A percentile compares a stretch with the other conserved stretches of the same genome.
These are phyloP conservation scores for Ophiocytium majus DNA, from an alignment of 352 stramenopile genomes.

Conservation along the genomic window DNA sequence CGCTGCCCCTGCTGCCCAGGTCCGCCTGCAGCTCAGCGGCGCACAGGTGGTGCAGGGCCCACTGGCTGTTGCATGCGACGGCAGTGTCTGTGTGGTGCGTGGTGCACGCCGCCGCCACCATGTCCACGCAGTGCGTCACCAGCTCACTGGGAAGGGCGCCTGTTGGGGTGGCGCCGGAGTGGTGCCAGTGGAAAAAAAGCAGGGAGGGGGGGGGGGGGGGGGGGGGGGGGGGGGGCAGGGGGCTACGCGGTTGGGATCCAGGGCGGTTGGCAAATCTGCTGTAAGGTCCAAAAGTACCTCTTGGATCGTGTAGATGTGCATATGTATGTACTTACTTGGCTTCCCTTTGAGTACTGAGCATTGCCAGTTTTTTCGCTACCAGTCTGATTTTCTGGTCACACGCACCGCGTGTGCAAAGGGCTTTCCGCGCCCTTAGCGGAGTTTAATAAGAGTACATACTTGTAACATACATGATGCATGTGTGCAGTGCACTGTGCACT, in stretches of 20 bases:
- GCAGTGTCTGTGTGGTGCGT: not conserved
- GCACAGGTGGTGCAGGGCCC: not conserved
- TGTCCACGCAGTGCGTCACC: not conserved
- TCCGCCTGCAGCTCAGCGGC: slow-evolving; percentile 6
- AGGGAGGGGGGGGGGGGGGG: too few species aligned
- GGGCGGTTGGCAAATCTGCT: too few species aligned
- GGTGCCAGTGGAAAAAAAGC: not conserved
- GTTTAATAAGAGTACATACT: too few species aligned
- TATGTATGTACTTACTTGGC: not conserved
- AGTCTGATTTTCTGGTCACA: too few species aligned
- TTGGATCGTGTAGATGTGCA: not conserved
- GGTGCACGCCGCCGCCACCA: not conserved
- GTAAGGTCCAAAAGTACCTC: not conserved
- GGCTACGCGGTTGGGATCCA: too few species aligned
- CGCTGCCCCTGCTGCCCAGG: not conserved
- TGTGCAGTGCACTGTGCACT: too few species aligned
- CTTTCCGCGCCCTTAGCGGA: too few species aligned
- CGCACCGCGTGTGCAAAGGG: too few species aligned
- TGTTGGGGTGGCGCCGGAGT: not conserved
- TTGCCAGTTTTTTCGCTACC: too few species aligned
- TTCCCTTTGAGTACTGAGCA: too few species aligned
- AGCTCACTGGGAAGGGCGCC: not conserved
- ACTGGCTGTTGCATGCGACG: slow-evolving; percentile 4
- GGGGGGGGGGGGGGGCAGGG: too few species aligned
- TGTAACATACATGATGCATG: too few species aligned